These are phyloP conservation scores for Calonectria honghensis DNA, from an alignment of 2,329 filamentous ascomycete genomes.

Conservation along the genomic window DNA sequence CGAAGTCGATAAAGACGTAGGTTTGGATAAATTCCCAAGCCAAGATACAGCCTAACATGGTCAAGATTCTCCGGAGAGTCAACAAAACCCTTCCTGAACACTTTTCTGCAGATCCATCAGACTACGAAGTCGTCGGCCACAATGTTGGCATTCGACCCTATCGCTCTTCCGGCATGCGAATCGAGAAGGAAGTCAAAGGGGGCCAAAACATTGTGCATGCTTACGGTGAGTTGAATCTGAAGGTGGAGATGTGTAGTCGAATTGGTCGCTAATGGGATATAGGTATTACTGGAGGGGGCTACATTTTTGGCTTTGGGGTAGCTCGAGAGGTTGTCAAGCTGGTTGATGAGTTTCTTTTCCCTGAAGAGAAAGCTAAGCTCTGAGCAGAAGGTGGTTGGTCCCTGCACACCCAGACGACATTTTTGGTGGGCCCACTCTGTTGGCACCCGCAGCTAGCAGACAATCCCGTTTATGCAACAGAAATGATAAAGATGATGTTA, in stretches of 20 bases:
- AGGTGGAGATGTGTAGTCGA: too few relatives aligned
- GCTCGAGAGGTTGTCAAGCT: neutral
- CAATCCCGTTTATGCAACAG: neutral
- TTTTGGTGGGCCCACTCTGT: neutral
- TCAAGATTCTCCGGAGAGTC: neutral
- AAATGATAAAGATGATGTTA: neutral
- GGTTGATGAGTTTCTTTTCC: slow-evolving; percentile 4
- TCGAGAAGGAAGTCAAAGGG: neutral
- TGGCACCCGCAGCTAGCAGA: neutral
- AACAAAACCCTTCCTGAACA: neutral
- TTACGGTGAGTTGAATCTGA: neutral
- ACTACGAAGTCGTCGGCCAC: neutral
- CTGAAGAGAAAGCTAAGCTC: neutral
- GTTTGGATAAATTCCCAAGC: neutral
- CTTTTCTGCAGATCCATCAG: neutral
- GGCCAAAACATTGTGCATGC: slow-evolving; percentile 14
- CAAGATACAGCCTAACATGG: neutral
- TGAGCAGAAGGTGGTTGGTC: neutral
- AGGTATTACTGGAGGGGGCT: neutral
- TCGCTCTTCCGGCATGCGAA: slow-evolving; percentile 1
- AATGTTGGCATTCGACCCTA: slow-evolving; percentile 13
- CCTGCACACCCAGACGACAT: neutral
- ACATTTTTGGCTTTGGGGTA: neutral
- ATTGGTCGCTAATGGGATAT: neutral
- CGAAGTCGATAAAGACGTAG: slow-evolving; percentile 3